phyloP scores from a whole-genome alignment of 139 green algal species.

The Closterium sp. region DNA sequence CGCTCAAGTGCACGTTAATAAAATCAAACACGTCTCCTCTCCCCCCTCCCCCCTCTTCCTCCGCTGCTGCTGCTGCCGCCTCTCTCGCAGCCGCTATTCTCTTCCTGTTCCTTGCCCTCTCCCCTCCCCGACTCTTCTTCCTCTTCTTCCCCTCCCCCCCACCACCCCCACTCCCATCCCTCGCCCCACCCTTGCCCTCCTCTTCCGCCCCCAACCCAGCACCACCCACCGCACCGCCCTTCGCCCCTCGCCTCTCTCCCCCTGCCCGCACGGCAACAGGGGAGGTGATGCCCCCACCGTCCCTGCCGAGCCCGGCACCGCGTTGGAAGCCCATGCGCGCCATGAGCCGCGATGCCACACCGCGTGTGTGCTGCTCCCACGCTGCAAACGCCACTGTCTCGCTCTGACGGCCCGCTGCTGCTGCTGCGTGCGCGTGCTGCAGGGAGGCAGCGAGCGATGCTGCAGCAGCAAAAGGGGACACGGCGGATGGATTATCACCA shows the following conservation, averaged over 20 bases:
- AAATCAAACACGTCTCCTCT: constrained; percentile 21
- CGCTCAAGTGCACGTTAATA: constrained; percentile 16
- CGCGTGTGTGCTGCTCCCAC: constrained; percentile 53
- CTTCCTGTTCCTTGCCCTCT: constrained; percentile 1
- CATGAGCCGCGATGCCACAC: constrained; percentile 47
- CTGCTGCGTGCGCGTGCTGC: constrained; percentile 14
- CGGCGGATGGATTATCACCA: not conserved
- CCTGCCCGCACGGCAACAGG: constrained; percentile 19
- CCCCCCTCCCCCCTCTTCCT: constrained; percentile 9
- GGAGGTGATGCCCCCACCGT: constrained; percentile 16
- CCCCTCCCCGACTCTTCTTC: constrained; percentile 37
- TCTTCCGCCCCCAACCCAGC: constrained; percentile 15
- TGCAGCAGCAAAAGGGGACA: not conserved
- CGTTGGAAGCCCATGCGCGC: constrained; percentile 36
- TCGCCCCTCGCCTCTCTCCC: not conserved
- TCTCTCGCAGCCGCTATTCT: not conserved
- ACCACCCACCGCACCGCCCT: too few species aligned
- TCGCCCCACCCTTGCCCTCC: not conserved
- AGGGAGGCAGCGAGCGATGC: not conserved
- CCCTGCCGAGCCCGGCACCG: constrained; percentile 29
- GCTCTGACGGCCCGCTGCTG: constrained; percentile 13
- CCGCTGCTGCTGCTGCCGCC: not conserved
- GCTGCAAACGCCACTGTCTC: constrained; percentile 34
- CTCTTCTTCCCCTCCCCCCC: constrained; percentile 8
- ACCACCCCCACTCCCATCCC: not conserved